Conservation (phyloP, 768 basidiomycete species). For the Strobilomyces echinocephalus region DNA sequence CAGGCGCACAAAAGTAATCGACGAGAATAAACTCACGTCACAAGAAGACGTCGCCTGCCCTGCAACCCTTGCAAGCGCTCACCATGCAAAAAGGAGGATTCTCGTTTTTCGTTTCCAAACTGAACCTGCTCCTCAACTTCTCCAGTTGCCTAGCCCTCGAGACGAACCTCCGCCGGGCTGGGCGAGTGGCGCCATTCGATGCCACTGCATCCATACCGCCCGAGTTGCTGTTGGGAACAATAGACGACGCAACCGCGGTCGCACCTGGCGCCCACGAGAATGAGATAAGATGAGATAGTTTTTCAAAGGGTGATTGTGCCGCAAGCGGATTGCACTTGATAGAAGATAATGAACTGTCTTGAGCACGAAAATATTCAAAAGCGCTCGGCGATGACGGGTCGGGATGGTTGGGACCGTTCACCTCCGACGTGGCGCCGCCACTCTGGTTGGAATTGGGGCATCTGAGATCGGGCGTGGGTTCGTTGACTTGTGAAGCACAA, state of each 20-base stretch:
- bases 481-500: constrained; percentile 34
- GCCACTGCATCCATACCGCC: constrained; percentile 6
- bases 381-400: constrained; percentile 8
- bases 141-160: constrained; percentile 64
- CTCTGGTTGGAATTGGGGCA: constrained; percentile 31
- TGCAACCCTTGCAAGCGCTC: constrained; percentile 29
- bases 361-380: constrained; percentile 26
- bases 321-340: constrained; percentile 50
- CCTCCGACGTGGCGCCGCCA: constrained; percentile 23
- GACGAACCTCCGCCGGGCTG: constrained; percentile 41
- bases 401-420: constrained; percentile 26
- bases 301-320: constrained; percentile 55
- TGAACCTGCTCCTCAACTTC: constrained; percentile 54
- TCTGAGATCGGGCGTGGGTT: constrained; percentile 33
- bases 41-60: constrained; percentile 21
- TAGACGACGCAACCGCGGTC: constrained; percentile 24
- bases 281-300: constrained; percentile 57
- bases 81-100: constrained; percentile 20
- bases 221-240: constrained; percentile 17
- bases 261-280: constrained; percentile 47
- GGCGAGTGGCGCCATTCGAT: constrained; percentile 7
- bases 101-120: constrained; percentile 30
- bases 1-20: background rate
- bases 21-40: constrained; percentile 21
- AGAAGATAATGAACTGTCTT: constrained; percentile 37